phyloP scores from a whole-genome alignment of 2,329 filamentous ascomycete genomes.

The Aphanoascus verrucosus region DNA sequence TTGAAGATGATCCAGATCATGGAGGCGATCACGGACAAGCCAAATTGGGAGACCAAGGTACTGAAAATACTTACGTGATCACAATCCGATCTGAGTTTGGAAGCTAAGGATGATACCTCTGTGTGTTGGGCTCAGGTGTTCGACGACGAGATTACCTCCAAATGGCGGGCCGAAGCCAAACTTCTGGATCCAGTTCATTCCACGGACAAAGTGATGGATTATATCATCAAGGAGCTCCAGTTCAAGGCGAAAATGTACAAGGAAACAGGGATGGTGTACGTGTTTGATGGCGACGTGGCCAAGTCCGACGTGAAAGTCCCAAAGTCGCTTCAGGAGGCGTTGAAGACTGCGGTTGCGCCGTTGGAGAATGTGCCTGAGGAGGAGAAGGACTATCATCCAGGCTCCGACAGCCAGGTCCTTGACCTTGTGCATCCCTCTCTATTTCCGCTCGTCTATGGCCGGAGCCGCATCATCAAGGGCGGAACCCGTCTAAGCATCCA shows the following conservation, averaged over 20 bases:
- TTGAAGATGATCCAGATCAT: slow-evolving; percentile 34
- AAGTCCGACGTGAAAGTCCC: slow-evolving; percentile 46
- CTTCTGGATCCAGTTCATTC: slow-evolving; percentile 20
- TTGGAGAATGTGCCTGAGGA: slow-evolving; percentile 46
- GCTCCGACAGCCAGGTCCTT: slow-evolving; percentile 47
- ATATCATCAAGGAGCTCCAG: slow-evolving; percentile 39
- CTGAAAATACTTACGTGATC: not conserved
- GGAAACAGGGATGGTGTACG: slow-evolving; percentile 32
- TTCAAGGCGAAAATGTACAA: slow-evolving; percentile 38
- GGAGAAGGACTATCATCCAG: slow-evolving; percentile 54
- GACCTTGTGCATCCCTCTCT: slow-evolving; percentile 56
- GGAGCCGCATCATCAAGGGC: slow-evolving; percentile 20
- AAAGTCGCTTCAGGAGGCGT: slow-evolving; percentile 29
- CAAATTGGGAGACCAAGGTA: slow-evolving; percentile 35
- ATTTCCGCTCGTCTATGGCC: slow-evolving; percentile 28
- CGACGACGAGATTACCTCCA: slow-evolving; percentile 26
- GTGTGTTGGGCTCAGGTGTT: slow-evolving; percentile 21
- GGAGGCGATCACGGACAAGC: slow-evolving; percentile 36
- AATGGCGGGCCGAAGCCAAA: slow-evolving; percentile 28
- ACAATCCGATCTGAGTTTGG: not conserved
- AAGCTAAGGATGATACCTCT: not conserved
- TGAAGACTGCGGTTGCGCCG: slow-evolving; percentile 38
- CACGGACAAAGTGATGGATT: slow-evolving; percentile 29
- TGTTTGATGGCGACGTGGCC: slow-evolving; percentile 39
- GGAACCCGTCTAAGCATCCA: slow-evolving; percentile 16